Conservation (phyloP, 495 filamentous ascomycete species). For the Neurospora sp. region DNA sequence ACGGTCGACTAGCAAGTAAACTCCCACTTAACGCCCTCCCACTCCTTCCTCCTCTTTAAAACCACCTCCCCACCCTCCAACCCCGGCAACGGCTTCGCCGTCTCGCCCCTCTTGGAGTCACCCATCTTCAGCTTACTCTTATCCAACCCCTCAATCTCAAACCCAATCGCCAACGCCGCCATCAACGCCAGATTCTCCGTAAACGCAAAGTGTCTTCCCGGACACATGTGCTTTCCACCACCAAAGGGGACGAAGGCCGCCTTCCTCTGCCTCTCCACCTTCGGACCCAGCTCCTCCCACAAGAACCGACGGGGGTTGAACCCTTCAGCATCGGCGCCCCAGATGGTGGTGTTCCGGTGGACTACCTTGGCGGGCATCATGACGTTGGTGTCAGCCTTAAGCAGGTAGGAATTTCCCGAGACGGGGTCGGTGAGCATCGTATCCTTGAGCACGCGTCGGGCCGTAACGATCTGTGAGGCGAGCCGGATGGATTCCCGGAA, state of each 20-base stretch:
- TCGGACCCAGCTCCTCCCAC: slow-evolving; percentile 4
- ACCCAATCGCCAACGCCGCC: slow-evolving; percentile 26
- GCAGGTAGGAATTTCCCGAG: slow-evolving; percentile 18
- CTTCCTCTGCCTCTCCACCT: slow-evolving; percentile 10
- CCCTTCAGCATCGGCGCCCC: slow-evolving; percentile 20
- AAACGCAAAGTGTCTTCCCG: slow-evolving; percentile 34
- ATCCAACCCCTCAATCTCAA: slow-evolving; percentile 20
- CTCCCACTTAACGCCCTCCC: slow-evolving; percentile 19
- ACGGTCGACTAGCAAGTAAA: slow-evolving; percentile 4
- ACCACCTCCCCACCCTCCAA: slow-evolving; percentile 5
- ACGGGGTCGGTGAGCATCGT: slow-evolving; percentile 15
- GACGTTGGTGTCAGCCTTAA: slow-evolving; percentile 26
- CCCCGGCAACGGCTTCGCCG: slow-evolving; percentile 10
- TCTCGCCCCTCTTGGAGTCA: neutral
- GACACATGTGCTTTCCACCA: slow-evolving; percentile 35
- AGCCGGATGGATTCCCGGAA: slow-evolving; percentile 16
- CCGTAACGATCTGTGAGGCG: slow-evolving; percentile 3
- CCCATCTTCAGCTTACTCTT: slow-evolving; percentile 2
- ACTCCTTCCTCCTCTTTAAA: slow-evolving; percentile 13
- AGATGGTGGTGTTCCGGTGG: slow-evolving; percentile 19
- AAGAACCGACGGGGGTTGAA: slow-evolving; percentile 29
- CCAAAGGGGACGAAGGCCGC: slow-evolving; percentile 32
- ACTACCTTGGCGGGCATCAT: slow-evolving; percentile 13
- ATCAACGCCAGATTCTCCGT: slow-evolving; percentile 29
- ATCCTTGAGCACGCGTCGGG: slow-evolving; percentile 21